phyloP scores from a whole-genome alignment of 495 filamentous ascomycete genomes.

The Hyphodiscus hymeniophilus region DNA sequence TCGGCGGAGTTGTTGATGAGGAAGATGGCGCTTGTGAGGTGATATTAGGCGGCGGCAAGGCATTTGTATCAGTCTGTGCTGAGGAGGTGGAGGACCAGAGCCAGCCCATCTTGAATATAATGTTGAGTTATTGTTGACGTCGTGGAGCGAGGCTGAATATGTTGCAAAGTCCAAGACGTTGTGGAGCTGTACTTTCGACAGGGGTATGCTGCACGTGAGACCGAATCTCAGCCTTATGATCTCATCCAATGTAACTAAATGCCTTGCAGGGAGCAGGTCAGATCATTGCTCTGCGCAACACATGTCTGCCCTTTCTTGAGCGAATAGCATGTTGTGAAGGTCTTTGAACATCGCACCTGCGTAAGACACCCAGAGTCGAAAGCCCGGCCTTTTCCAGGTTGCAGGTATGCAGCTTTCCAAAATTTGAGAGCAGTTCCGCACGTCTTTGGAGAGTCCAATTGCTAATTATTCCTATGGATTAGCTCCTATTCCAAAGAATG shows the following conservation, averaged over 20 bases:
- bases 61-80: constrained; percentile 11
- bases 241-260: background rate
- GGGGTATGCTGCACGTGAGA: constrained; percentile 1
- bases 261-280: no score
- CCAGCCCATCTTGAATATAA: constrained; percentile 46
- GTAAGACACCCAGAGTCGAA: no score
- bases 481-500: background rate
- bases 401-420: background rate
- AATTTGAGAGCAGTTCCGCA: no score
- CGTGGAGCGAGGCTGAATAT: constrained; percentile 2
- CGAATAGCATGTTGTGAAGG: no score
- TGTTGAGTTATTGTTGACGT: background rate
- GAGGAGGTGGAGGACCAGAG: constrained; percentile 33
- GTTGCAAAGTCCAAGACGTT: constrained; percentile 9
- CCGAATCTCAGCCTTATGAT: constrained; percentile 4
- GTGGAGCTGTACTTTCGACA: background rate
- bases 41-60: constrained; percentile 10
- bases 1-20: constrained; percentile 2
- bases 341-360: no score
- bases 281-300: no score
- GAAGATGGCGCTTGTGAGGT: constrained; percentile 3
- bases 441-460: no score
- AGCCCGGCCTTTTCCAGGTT: background rate
- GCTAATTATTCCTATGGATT: no score
- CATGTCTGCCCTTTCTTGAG: no score